These are phyloP conservation scores for Pythium aristosporum DNA, from an alignment of 352 stramenopile species.

Conservation along the genomic window DNA sequence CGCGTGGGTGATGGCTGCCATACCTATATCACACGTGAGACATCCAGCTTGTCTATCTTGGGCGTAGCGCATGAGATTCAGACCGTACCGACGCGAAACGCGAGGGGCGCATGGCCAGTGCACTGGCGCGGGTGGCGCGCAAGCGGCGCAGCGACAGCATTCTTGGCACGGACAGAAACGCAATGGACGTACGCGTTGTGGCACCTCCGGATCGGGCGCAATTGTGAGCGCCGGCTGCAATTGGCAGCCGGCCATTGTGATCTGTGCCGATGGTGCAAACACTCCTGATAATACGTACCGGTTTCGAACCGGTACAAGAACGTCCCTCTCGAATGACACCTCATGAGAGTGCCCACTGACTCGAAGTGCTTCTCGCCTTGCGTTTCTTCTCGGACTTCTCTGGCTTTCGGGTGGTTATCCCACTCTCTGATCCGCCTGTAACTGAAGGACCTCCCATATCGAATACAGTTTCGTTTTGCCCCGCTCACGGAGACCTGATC, in stretches of 20 bases:
- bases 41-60: not conserved
- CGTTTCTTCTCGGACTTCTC: not conserved
- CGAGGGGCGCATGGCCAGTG: not conserved
- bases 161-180: not conserved
- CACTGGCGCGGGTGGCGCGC: not conserved
- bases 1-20: not conserved
- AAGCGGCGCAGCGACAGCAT: conserved; percentile 26
- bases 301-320: conserved; percentile 2
- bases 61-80: not conserved
- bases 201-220: conserved; percentile 8
- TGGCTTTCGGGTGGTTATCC: conserved; percentile 22
- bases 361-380: not conserved
- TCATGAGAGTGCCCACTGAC: not conserved
- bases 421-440: conserved; percentile 18
- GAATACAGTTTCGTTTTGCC: conserved; percentile 4
- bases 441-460: conserved; percentile 6
- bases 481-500: not conserved
- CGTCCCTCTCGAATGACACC: not conserved
- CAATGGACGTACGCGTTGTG: conserved; percentile 20
- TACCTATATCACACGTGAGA: not conserved
- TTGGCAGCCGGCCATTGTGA: too few relatives aligned
- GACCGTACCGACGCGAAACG: not conserved
- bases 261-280: conserved; percentile 24
- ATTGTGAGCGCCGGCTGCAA: not conserved
- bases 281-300: conserved; percentile 12